Percentiles rank a stretch among this genome's conserved stretches.
phyloP scores from a whole-genome alignment of 192 early-diverging fungal genomes.

The Physocladia obscura region DNA sequence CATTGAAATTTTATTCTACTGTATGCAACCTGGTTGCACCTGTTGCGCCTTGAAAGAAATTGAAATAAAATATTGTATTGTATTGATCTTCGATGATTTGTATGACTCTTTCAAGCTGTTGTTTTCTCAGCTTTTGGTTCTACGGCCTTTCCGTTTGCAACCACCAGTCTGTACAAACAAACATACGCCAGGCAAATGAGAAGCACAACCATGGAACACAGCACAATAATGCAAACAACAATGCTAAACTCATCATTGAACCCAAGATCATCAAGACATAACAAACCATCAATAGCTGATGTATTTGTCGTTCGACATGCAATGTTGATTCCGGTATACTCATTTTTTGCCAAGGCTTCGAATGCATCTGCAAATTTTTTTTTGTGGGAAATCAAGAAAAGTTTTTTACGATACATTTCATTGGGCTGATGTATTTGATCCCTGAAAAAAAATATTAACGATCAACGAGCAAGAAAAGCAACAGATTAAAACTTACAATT shows the following conservation, averaged over 20 bases:
- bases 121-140: conserved; percentile 12
- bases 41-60: not conserved
- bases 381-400: too few species aligned
- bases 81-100: not conserved
- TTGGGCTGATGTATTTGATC: conserved; percentile 31
- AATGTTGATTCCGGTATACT: conserved; percentile 13
- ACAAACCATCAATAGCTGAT: not conserved
- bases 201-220: conserved; percentile 3
- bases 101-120: not conserved
- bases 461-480: not conserved
- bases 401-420: conserved; percentile 20
- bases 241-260: conserved; percentile 24
- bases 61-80: not conserved
- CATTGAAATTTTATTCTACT: conserved; percentile 1
- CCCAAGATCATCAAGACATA: conserved; percentile 14
- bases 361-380: conserved; percentile 20
- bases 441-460: not conserved
- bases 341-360: conserved; percentile 27
- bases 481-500: too few species aligned
- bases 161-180: conserved; percentile 14
- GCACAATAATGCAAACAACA: not conserved
- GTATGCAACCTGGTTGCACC: not conserved
- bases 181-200: conserved; percentile 20
- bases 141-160: conserved; percentile 26
- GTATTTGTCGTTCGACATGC: conserved; percentile 1